phyloP scores from a whole-genome alignment of 192 early-diverging fungal genomes.

The Radiomyces spectabilis region DNA sequence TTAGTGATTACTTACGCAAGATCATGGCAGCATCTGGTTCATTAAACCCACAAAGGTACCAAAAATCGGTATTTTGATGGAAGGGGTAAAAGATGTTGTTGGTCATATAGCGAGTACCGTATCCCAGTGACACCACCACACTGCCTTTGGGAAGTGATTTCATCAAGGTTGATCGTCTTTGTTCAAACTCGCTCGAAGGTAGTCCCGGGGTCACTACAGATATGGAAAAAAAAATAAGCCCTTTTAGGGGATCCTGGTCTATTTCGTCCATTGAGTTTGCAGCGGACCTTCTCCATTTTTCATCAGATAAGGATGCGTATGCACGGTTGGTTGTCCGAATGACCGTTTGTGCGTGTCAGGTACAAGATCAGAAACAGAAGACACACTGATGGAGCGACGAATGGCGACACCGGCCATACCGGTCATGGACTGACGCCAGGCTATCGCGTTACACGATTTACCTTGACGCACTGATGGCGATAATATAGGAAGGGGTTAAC shows the following conservation, averaged over 20 bases:
- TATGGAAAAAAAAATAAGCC: not conserved
- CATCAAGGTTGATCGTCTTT: conserved; percentile 61
- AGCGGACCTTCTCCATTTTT: conserved; percentile 55
- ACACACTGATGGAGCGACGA: not conserved
- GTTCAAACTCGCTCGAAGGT: conserved; percentile 63
- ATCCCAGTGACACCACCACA: conserved; percentile 62
- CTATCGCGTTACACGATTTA: no score
- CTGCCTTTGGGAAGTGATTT: conserved; percentile 54
- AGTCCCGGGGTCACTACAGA: conserved; percentile 75
- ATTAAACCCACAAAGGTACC: conserved; percentile 83
- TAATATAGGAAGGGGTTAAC: no score
- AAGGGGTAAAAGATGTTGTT: conserved; percentile 93
- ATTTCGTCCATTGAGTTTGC: not conserved
- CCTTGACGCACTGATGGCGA: no score
- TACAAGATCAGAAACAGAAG: not conserved
- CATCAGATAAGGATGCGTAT: conserved; percentile 81
- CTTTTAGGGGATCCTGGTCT: not conserved
- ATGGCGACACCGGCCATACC: no score
- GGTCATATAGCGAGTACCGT: conserved; percentile 76
- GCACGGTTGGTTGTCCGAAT: conserved; percentile 73
- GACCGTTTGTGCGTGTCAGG: conserved; percentile 18
- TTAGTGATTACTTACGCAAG: conserved; percentile 42
- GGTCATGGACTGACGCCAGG: no score
- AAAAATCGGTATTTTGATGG: conserved; percentile 88
- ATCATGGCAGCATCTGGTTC: conserved; percentile 80